A percentile compares a stretch with the other conserved stretches of the same genome.
Evolutionary conservation across 2,329 filamentous ascomycete species (phyloP).

Genomic region (Microcyclosporella mali): DNA sequence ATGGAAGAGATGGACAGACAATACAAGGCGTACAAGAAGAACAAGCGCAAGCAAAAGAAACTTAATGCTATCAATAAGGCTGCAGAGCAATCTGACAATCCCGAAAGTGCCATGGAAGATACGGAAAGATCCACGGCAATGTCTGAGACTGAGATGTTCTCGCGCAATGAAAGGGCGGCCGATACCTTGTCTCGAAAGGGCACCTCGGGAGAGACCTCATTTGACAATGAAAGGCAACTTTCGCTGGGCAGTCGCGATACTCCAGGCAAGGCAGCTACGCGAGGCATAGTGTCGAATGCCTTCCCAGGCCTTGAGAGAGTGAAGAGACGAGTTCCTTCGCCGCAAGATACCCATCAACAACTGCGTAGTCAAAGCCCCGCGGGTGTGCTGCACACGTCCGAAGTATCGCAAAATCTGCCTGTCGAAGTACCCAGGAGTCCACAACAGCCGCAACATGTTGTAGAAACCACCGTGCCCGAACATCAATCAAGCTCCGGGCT

Average conservation of each 20-base stretch:
- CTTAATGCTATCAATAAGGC: conserved; percentile 18
- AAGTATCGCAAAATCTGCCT: conserved; percentile 24
- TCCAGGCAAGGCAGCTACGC: too few species aligned
- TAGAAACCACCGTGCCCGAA: neutral
- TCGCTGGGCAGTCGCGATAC: too few species aligned
- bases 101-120: conserved; percentile 33
- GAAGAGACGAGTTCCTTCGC: conserved; percentile 18
- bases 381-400: conserved; percentile 21
- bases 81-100: conserved; percentile 14
- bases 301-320: conserved; percentile 23
- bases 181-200: neutral
- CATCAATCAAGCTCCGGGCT: neutral
- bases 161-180: conserved; percentile 2
- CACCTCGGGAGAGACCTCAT: too few species aligned
- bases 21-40: conserved; percentile 31
- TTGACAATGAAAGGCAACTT: too few species aligned
- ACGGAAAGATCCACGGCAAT: conserved; percentile 15
- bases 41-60: conserved; percentile 29
- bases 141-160: conserved; percentile 14
- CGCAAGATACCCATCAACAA: neutral
- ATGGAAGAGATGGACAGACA: conserved; percentile 32
- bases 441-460: neutral
- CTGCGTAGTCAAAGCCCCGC: too few species aligned
- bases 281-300: conserved; percentile 4
- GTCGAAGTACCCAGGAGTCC: conserved; percentile 8